phyloP scores from a whole-genome alignment of 1,284 basidiomycete genomes.

The Sparassis latifolia region DNA sequence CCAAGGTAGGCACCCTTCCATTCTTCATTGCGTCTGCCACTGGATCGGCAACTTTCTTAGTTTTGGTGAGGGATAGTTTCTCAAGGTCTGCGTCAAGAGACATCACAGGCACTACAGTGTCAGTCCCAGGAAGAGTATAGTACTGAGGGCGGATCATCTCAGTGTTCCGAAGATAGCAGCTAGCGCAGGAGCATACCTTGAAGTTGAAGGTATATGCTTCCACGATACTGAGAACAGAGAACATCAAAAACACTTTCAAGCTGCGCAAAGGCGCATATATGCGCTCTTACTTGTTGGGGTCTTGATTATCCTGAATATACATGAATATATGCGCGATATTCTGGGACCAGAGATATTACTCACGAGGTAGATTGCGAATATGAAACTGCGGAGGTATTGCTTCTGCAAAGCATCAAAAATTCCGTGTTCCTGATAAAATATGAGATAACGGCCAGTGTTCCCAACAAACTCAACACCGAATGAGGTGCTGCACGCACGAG shows the following conservation, averaged over 20 bases:
- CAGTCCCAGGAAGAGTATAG: slow-evolving; percentile 49
- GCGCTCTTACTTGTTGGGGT: slow-evolving; percentile 64
- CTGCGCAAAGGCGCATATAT: slow-evolving; percentile 15
- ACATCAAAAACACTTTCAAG: slow-evolving; percentile 1
- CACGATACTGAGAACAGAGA: slow-evolving; percentile 46
- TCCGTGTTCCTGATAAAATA: slow-evolving; percentile 55
- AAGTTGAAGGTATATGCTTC: slow-evolving; percentile 83
- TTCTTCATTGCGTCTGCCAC: slow-evolving; percentile 45
- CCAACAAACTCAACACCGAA: background rate
- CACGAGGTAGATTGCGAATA: slow-evolving; percentile 78
- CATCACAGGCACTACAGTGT: slow-evolving; percentile 56
- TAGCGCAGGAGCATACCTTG: slow-evolving; percentile 35
- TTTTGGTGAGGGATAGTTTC: slow-evolving; percentile 39
- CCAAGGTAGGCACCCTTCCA: slow-evolving; percentile 58
- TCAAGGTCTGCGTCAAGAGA: slow-evolving; percentile 52
- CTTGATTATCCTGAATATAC: slow-evolving; percentile 54
- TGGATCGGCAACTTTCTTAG: slow-evolving; percentile 36
- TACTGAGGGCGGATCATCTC: slow-evolving; percentile 36
- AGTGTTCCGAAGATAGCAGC: background rate
- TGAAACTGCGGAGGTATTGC: slow-evolving; percentile 71
- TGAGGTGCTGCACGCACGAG: slow-evolving; percentile 40
- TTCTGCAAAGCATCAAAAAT: slow-evolving; percentile 76
- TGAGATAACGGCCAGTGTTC: background rate
- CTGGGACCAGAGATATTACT: slow-evolving; percentile 14
- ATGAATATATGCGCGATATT: background rate